These are phyloP conservation scores for Coniochaeta ligniaria DNA, from an alignment of 2,329 filamentous ascomycete genomes.

Conservation along the genomic window DNA sequence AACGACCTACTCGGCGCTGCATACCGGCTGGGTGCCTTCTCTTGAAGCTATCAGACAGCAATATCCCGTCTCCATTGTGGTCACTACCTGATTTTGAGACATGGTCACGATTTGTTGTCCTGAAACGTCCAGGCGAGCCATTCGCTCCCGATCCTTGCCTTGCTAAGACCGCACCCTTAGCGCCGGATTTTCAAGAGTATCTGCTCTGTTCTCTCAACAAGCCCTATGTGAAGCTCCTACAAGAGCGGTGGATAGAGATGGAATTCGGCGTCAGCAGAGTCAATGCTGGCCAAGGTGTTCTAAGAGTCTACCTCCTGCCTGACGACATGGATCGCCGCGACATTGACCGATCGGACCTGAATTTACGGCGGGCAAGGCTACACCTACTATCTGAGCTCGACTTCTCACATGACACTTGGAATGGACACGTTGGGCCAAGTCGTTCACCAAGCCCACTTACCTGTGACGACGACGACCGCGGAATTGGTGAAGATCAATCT, in stretches of 20 bases:
- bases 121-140: neutral
- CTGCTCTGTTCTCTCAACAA: neutral
- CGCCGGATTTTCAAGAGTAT: neutral
- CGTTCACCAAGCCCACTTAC: slow-evolving; percentile 1
- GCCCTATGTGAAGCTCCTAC: slow-evolving; percentile 21
- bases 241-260: slow-evolving; percentile 34
- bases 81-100: neutral
- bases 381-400: slow-evolving; percentile 47
- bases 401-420: slow-evolving; percentile 48
- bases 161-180: neutral
- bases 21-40: neutral
- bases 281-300: slow-evolving; percentile 15
- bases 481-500: slow-evolving; percentile 35
- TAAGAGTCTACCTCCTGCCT: slow-evolving; percentile 57
- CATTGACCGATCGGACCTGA: slow-evolving; percentile 40
- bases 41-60: neutral
- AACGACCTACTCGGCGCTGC: neutral
- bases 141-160: neutral
- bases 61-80: neutral
- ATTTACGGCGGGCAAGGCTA: slow-evolving; percentile 37
- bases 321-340: slow-evolving; percentile 52
- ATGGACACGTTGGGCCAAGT: slow-evolving; percentile 25
- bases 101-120: neutral
- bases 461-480: slow-evolving; percentile 7
- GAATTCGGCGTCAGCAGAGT: slow-evolving; percentile 23